Base-by-base conservation (phyloP, 306 rosid species). In the Cercis canadensis region DNA sequence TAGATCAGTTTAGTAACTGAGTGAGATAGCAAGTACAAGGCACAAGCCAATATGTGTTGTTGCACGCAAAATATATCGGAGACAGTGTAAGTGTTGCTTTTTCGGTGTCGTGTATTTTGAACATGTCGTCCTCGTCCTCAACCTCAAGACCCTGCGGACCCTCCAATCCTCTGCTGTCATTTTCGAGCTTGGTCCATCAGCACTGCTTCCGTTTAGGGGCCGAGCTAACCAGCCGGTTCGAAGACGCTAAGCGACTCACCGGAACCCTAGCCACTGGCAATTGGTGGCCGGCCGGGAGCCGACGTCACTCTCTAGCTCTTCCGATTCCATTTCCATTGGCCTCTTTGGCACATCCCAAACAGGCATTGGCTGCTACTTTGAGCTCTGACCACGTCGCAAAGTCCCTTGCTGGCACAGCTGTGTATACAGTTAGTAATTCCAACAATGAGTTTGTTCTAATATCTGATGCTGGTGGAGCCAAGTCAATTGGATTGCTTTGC, bases 381-480 rank as follows among this genome's bases (percentile, higher is more conserved):
- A 81, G 80, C 75, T 57, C 96, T 31, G 86, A 85, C 18, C 83
- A 83, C 56, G 95, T 94, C 40, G 91, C 97, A 0, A 91, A 82
- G 75, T 75, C 97, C 70, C 86, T 94, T 14, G 65, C 76, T 54
- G 99, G 99, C 65, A 94, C 99, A 31, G 81, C 88, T 7, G 96
- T 94, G 61, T 94, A 81, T 75, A 89, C 96, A 10, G 96, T 94
- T 46, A 94, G 99, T 82, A 91, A 89, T 78, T 84, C 97, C 65
- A 89, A 89, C 79, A 94, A 90, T 64, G 99, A 94, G 78, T 94
- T 94, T 45, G 99, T 94, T 74, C 96, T 94, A 11, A 87, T 94
- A 18, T 91, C 99, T 49, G 95, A 91, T 62, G 80, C 89, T 33
- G 81, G 83, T 31, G 95, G 89, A 17, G 80, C 77, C 44, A 94